Evolutionary conservation across 2,329 filamentous ascomycete species (phyloP), one percentile per base, ranked within the genome.

Genomic region (Fusarium sp.): DNA sequence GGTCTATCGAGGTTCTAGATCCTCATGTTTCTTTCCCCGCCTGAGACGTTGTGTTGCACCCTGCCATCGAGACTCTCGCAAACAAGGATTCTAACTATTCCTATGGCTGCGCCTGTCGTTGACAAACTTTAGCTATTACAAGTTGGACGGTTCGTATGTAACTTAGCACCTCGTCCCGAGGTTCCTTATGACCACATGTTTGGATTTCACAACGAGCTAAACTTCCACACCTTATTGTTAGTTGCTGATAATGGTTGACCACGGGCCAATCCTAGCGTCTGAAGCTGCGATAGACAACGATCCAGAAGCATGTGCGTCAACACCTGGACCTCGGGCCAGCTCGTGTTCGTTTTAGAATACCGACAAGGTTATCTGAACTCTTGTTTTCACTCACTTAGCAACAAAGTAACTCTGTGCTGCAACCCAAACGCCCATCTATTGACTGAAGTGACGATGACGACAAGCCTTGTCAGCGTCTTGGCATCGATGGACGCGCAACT

Each of bases 401-500:
- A 43, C n/a, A 23, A 23, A 23, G 40, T 43, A 43, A 44, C 40
- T 40, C 60, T 50, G 46, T 53, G 40, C 39, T 40, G 15, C 28
- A 53, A 43, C 48, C 31, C 28, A 48, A 47, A 28, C 23, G 41
- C 36, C 27, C 37, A 41, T 31, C 34, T 48, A 10, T 52, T 40
- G 12, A 9, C 48, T 54, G 44, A 56, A 46, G 46, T 15, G 16
- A 52, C 23, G 39, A 47, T 67, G 52, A 59, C 34, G 43, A 47
- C 34, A 60, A 31, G 8, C 13, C 18, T 47, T 28, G 43, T 31
- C 18, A 40, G 15, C 11, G n/a, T 56, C 41, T 16, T 41, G 50
- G 41, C 28, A 7, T 7, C 28, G 39, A 18, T 37, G 12, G 12
- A 6, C 15, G 4, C n/a, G 36, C 31, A 18, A 27, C 30, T 36